Conservation (phyloP, 2,329 filamentous ascomycete species). For the Leptosphaerulina australis region DNA sequence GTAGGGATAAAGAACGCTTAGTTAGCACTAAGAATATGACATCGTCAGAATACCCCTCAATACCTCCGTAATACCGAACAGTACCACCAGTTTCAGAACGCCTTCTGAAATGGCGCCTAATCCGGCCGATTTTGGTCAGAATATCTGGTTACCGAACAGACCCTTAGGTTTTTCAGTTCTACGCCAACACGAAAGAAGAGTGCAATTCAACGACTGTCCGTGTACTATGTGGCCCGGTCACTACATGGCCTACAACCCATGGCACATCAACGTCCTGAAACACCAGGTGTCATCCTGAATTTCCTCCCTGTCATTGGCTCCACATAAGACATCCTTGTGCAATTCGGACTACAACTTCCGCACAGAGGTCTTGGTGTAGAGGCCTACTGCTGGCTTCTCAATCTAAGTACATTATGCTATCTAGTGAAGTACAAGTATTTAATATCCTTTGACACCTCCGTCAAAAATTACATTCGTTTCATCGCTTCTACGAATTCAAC, state of each 20-base stretch:
- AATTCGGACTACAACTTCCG: background rate
- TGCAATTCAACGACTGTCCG: background rate
- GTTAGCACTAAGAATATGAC: too few species aligned
- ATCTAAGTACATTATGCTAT: background rate
- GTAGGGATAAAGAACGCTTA: too few species aligned
- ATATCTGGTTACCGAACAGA: too few species aligned
- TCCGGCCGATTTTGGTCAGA: too few species aligned
- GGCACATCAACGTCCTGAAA: conserved; percentile 6
- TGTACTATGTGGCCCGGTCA: background rate
- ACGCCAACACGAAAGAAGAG: conserved; percentile 5
- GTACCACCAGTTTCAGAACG: too few species aligned
- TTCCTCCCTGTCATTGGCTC: conserved; percentile 6
- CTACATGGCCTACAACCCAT: conserved; percentile 1
- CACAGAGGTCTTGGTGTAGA: background rate
- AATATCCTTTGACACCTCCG: background rate
- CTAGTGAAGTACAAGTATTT: background rate
- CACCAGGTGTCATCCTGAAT: conserved; percentile 14
- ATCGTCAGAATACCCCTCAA: too few species aligned
- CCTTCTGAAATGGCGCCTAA: too few species aligned
- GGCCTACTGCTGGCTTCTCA: background rate
- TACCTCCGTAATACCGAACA: too few species aligned
- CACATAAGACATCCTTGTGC: background rate
- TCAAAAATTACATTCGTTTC: background rate
- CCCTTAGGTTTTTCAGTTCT: background rate
- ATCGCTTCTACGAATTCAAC: background rate